phyloP scores from a whole-genome alignment of 345 rosid species.

The Syzygium grande region DNA sequence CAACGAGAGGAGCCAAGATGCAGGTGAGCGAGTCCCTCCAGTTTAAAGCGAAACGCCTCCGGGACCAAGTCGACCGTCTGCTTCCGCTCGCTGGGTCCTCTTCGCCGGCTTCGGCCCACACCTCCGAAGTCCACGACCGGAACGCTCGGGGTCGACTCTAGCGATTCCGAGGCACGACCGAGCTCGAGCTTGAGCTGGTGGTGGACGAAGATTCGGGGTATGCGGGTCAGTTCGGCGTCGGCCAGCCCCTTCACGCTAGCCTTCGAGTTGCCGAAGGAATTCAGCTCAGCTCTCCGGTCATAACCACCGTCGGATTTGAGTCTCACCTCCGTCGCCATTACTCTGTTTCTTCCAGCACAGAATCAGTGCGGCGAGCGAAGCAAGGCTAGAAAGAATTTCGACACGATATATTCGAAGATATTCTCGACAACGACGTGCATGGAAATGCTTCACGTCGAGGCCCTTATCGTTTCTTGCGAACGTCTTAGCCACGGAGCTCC shows the following conservation, averaged over 20 bases:
- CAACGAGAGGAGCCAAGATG: too few relatives aligned
- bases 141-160: not conserved
- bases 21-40: too few relatives aligned
- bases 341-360: not conserved
- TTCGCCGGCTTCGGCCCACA: not conserved
- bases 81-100: not conserved
- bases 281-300: not conserved
- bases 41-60: too few relatives aligned
- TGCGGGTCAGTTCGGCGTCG: not conserved
- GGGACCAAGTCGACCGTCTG: slow-evolving; percentile 4
- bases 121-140: slow-evolving; percentile 29
- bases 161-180: not conserved
- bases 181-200: not conserved
- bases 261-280: slow-evolving; percentile 2
- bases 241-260: slow-evolving; percentile 1
- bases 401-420: not conserved
- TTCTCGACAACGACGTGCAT: not conserved
- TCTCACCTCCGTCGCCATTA: not conserved
- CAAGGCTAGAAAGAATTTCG: not conserved
- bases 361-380: not conserved
- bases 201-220: not conserved
- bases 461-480: not conserved
- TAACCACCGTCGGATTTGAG: not conserved
- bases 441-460: not conserved
- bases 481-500: not conserved